These are phyloP conservation scores for Penicillium paradoxum DNA, from an alignment of 495 filamentous ascomycete genomes.

Conservation along the genomic window DNA sequence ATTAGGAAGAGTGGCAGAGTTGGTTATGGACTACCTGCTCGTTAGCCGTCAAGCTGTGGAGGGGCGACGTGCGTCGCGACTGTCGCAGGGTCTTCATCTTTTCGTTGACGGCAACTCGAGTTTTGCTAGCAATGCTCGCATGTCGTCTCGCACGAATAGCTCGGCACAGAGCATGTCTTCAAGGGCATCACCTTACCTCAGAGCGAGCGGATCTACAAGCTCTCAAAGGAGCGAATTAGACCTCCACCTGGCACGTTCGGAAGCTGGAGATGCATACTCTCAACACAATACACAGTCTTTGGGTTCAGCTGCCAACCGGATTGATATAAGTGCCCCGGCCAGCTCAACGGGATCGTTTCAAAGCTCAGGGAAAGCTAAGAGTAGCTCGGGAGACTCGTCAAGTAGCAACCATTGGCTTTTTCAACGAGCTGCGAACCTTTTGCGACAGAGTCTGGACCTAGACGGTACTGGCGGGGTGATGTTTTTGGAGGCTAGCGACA, in stretches of 20 bases:
- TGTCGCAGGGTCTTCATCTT: slow-evolving; percentile 49
- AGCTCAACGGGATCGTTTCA: neutral
- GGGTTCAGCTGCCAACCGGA: neutral
- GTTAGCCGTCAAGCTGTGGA: slow-evolving; percentile 42
- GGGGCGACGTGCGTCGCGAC: slow-evolving; percentile 43
- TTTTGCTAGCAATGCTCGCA: slow-evolving; percentile 12
- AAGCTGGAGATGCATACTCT: neutral
- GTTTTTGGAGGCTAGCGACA: slow-evolving; percentile 28
- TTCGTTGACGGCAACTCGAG: slow-evolving; percentile 45
- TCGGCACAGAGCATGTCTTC: neutral
- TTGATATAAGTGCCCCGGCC: neutral
- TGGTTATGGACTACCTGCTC: slow-evolving; percentile 54
- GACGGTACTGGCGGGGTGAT: slow-evolving; percentile 37
- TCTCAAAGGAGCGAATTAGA: neutral
- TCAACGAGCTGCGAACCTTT: slow-evolving; percentile 42
- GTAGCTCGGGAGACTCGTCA: neutral
- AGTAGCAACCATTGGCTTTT: slow-evolving; percentile 29
- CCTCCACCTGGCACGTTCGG: neutral
- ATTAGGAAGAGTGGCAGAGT: slow-evolving; percentile 38
- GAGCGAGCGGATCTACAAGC: neutral
- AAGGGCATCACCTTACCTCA: neutral
- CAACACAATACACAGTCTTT: neutral
- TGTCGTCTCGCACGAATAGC: neutral
- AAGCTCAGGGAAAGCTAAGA: neutral
- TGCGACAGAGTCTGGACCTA: slow-evolving; percentile 43